Percentiles rank a stretch among this genome's conserved stretches.
Evolutionary conservation across 2,329 filamentous ascomycete genomes (phyloP).

Genomic region (Hymenoscyphus linearis): DNA sequence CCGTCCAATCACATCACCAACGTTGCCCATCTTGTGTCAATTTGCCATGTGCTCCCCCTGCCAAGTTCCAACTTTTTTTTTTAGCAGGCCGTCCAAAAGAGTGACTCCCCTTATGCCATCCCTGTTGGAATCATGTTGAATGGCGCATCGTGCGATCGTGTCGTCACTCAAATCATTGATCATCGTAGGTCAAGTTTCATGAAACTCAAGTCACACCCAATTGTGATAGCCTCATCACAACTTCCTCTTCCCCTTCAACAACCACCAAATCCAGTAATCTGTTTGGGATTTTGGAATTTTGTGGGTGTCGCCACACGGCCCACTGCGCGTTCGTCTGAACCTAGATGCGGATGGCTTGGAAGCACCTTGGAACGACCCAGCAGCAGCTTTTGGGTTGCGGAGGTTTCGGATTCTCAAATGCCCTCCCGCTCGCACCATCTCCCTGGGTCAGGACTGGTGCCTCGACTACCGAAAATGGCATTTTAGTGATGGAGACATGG

Average conservation of each 20-base stretch:
- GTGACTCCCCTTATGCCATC: too few species aligned
- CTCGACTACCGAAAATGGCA: not conserved
- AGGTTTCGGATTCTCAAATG: not conserved
- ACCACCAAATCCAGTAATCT: not conserved
- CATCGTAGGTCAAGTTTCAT: not conserved
- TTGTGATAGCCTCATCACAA: not conserved
- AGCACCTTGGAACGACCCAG: not conserved
- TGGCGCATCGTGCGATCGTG: not conserved
- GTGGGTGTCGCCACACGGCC: not conserved
- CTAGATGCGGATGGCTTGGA: not conserved
- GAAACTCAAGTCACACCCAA: not conserved
- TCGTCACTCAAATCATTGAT: not conserved
- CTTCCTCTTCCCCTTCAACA: not conserved
- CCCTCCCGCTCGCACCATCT: not conserved
- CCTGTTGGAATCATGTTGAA: not conserved
- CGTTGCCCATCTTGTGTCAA: not conserved
- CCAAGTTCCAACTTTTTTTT: not conserved
- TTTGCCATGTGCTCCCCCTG: not conserved
- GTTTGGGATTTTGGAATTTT: not conserved
- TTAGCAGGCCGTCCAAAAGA: not conserved
- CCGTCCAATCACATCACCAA: not conserved
- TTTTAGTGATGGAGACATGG: not conserved
- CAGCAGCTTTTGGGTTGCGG: not conserved
- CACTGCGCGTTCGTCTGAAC: not conserved
- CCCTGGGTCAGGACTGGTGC: not conserved